Evolutionary conservation across 2,329 filamentous ascomycete genomes (phyloP).

Genomic region (Pyrenophora graminea): DNA sequence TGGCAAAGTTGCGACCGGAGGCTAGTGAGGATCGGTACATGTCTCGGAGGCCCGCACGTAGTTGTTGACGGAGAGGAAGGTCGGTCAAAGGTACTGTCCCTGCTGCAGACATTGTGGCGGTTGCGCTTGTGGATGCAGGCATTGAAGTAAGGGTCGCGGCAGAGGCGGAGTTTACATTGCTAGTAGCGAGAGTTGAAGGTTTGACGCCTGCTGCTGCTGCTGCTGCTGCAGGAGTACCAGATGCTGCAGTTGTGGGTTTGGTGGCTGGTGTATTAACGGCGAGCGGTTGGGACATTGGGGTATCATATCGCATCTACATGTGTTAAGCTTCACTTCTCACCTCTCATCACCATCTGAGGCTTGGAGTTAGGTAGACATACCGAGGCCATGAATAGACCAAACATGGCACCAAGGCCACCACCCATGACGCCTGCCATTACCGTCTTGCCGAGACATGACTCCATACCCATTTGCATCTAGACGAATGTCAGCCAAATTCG

Average conservation of each 20-base stretch:
- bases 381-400: conserved; percentile 97
- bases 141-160: conserved; percentile 5
- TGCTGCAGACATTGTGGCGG: conserved; percentile 58
- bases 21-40: conserved; percentile 85
- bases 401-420: conserved; percentile 89
- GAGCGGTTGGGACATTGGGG: conserved; percentile 66
- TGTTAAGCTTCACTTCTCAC: conserved; percentile 1
- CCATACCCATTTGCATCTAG: conserved; percentile 83
- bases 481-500: conserved; percentile 3
- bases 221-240: conserved; percentile 19
- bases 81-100: conserved; percentile 55
- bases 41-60: conserved; percentile 85
- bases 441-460: conserved; percentile 88
- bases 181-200: conserved; percentile 7
- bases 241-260: conserved; percentile 49
- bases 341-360: not conserved
- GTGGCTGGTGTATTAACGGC: conserved; percentile 36
- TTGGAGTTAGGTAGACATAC: conserved; percentile 58
- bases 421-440: conserved; percentile 90
- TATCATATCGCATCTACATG: conserved; percentile 93
- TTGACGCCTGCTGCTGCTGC: conserved; percentile 10
- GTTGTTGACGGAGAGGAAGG: conserved; percentile 81
- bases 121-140: conserved; percentile 62
- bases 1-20: conserved; percentile 90
- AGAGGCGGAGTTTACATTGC: conserved; percentile 5